Evolutionary conservation across 2,329 filamentous ascomycete species (phyloP).

Genomic region (Arthrobotrys pseudoclavata): DNA sequence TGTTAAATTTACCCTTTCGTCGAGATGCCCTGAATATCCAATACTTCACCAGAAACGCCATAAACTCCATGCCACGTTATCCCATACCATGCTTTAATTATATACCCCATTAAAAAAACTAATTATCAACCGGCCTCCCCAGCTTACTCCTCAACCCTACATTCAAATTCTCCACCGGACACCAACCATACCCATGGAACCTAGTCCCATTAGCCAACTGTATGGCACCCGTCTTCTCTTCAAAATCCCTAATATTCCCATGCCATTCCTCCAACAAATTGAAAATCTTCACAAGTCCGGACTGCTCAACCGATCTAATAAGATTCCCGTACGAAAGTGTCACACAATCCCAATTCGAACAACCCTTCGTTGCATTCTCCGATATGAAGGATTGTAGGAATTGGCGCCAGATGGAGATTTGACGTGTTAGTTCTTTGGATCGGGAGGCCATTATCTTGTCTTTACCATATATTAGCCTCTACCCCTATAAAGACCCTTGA

Average conservation of each 20-base stretch:
- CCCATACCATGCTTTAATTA: too few relatives aligned
- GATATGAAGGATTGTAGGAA: slow-evolving; percentile 45
- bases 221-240: slow-evolving; percentile 40
- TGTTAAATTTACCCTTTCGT: too few relatives aligned
- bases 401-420: slow-evolving; percentile 45
- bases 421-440: slow-evolving; percentile 28
- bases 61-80: not conserved
- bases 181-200: slow-evolving; percentile 58
- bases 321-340: slow-evolving; percentile 51
- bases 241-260: slow-evolving; percentile 51
- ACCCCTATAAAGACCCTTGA: not conserved
- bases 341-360: slow-evolving; percentile 55
- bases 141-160: slow-evolving; percentile 31
- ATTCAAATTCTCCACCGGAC: slow-evolving; percentile 55
- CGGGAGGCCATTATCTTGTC: slow-evolving; percentile 41
- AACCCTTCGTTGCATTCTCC: slow-evolving; percentile 46
- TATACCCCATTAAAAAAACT: too few relatives aligned
- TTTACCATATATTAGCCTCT: not conserved
- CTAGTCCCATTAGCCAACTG: slow-evolving; percentile 50
- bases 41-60: not conserved
- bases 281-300: slow-evolving; percentile 43
- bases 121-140: slow-evolving; percentile 9
- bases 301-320: slow-evolving; percentile 53
- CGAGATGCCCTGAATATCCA: not conserved
- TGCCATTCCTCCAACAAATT: slow-evolving; percentile 48